Evolutionary conservation across 139 green algal genomes (phyloP), one percentile per base, ranked within the genome.

Genomic region (Desmodesmus armatus): DNA sequence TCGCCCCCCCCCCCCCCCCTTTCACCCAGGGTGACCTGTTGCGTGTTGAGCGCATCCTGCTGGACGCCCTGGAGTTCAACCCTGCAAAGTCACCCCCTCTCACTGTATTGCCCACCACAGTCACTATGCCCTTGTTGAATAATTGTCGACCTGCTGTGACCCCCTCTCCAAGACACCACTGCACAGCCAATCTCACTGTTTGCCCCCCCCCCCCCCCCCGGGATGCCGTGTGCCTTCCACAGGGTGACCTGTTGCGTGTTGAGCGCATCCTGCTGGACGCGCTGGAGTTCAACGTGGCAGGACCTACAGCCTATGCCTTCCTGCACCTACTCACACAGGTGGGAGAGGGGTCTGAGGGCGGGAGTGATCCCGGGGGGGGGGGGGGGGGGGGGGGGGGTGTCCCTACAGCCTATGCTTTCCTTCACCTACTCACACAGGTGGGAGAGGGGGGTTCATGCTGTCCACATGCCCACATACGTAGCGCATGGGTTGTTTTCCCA

Each of bases 241-340:
- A n/a, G 0, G 39, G 47, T 1, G 87, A 92, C 70, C 65, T 94
- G 39, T 39, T 92, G 29, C 51, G 79, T 25, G 92, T 92, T 77
- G 90, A 94, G 83, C 73, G 76, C 0, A 60, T 88, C 3, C 60
- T 94, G 51, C 86, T 94, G 43, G 77, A 87, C 43, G 79, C 80
- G 9, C 81, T 94, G 66, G 29, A 69, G 13, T 94, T 90, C 66
- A 80, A 86, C 29, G 43, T 90, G 35, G 63, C 82, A 29, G 77
- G 58, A 0, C 53, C 55, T 5, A 93, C 88, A 15, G 37, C 89
- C 0, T 77, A 88, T 62, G 80, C 73, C 51, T 94, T 90, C 84
- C 85, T 94, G 33, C 80, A 87, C 53, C 76, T 93, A 43, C 74
- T 90, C 27, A 85, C 75, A 63, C 77, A 87, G 37, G 83, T 75